Conservation (phyloP, 176 grass and related monocot genomes). For the Echinochloa phyllopogon region DNA sequence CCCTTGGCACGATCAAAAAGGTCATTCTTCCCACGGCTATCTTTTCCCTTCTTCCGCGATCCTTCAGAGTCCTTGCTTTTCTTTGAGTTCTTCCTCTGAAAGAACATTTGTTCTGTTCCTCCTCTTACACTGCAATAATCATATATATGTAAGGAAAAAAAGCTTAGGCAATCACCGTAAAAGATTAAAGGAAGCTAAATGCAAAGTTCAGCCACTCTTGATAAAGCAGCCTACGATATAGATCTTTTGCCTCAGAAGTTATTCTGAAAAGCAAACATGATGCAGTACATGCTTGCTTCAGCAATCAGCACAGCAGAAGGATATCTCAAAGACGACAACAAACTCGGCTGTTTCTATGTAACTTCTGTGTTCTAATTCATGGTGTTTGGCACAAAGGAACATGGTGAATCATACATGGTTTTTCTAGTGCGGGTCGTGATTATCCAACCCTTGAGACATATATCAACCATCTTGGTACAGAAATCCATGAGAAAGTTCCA, state of each 20-base stretch:
- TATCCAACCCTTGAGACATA: background rate
- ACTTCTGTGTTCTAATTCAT: background rate
- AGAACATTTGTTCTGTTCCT: constrained; percentile 42
- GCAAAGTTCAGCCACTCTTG: background rate
- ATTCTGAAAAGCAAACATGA: background rate
- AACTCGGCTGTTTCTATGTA: background rate
- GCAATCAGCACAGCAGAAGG: background rate
- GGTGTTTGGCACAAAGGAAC: background rate
- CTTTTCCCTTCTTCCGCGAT: constrained; percentile 45
- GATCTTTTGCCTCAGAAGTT: background rate
- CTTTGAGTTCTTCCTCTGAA: constrained; percentile 63
- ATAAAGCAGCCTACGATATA: background rate
- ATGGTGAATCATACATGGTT: background rate
- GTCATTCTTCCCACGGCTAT: constrained; percentile 44
- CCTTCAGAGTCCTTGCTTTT: constrained; percentile 47
- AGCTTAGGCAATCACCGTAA: constrained; percentile 2
- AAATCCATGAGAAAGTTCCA: background rate
- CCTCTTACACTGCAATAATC: constrained; percentile 35
- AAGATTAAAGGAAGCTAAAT: constrained; percentile 16
- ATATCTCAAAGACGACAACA: background rate
- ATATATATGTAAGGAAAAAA: background rate
- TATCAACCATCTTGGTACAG: background rate
- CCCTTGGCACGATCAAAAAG: constrained; percentile 53
- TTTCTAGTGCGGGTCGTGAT: background rate
- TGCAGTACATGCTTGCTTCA: constrained; percentile 12